A percentile compares a stretch with the other conserved stretches of the same genome.
phyloP scores from a whole-genome alignment of 2,329 filamentous ascomycete species.

The Xylariaceae sp. region DNA sequence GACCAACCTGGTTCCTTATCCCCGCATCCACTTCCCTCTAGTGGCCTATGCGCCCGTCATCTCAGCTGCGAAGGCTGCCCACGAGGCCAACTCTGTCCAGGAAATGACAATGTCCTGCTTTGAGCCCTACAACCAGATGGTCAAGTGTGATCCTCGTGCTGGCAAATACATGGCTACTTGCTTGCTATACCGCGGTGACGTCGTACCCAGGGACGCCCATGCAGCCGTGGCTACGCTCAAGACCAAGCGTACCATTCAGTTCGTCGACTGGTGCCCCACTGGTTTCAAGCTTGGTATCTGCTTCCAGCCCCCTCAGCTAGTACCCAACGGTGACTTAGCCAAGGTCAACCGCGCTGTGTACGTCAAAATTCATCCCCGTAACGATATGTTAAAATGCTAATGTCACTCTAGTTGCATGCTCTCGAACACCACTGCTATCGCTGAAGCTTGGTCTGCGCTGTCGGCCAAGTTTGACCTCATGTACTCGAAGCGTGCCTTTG shows the following conservation, averaged over 20 bases:
- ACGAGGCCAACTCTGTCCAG: constrained; percentile 96
- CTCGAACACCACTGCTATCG: constrained; percentile 96
- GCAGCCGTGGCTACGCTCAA: constrained; percentile 90
- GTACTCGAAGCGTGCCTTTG: constrained; percentile 99
- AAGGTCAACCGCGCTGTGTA: constrained; percentile 98
- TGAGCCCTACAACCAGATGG: constrained; percentile 99
- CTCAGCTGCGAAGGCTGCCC: constrained; percentile 88
- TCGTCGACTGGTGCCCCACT: constrained; percentile 99
- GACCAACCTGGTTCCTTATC: constrained; percentile 98
- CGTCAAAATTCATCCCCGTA: constrained; percentile 50
- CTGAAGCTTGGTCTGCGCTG: constrained; percentile 94
- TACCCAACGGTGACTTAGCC: constrained; percentile 94
- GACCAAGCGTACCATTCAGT: constrained; percentile 99
- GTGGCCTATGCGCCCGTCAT: constrained; percentile 94
- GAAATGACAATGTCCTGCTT: constrained; percentile 99
- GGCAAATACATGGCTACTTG: constrained; percentile 99
- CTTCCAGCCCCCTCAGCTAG: constrained; percentile 95
- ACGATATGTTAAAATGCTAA: constrained; percentile 12
- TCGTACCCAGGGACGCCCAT: constrained; percentile 94
- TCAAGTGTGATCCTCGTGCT: constrained; percentile 97
- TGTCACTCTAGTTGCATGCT: constrained; percentile 73
- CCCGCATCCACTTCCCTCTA: constrained; percentile 98
- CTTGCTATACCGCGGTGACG: constrained; percentile 95
- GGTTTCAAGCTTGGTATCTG: constrained; percentile 99
- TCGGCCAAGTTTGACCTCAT: constrained; percentile 99